A percentile compares a stretch with the other conserved stretches of the same genome.
Evolutionary conservation across 2,329 filamentous ascomycete species (phyloP).

Genomic region (Chrysoporthe cubensis): DNA sequence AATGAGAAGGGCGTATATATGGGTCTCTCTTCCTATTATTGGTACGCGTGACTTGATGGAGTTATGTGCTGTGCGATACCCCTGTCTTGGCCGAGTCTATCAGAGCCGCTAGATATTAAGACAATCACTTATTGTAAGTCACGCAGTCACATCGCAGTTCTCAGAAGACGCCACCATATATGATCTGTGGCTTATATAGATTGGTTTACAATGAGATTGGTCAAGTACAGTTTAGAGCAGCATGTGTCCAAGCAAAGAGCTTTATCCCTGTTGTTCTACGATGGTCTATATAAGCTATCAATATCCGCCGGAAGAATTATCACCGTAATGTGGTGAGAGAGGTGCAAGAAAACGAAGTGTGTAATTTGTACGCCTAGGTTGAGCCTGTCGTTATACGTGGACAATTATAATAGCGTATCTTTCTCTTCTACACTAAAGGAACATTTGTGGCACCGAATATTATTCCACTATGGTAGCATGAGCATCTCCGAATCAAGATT

Average conservation of each 20-base stretch:
- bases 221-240: background rate
- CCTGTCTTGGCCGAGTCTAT: background rate
- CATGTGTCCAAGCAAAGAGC: no score
- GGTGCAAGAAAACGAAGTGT: background rate
- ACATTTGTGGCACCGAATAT: background rate
- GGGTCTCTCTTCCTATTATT: no score
- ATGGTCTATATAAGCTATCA: no score
- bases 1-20: no score
- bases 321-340: no score
- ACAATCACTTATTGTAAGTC: background rate
- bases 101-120: background rate
- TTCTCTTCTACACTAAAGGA: background rate
- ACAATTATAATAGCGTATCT: background rate
- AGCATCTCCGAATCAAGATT: no score
- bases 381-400: background rate
- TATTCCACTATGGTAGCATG: background rate
- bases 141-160: background rate
- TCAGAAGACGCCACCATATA: background rate
- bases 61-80: background rate
- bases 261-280: background rate
- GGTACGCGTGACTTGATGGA: no score
- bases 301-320: no score
- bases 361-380: background rate
- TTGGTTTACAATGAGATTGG: background rate
- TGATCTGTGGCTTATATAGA: background rate